Evolutionary conservation across 331 rosid species (phyloP).

Genomic region (Erythrophleum ivorense): DNA sequence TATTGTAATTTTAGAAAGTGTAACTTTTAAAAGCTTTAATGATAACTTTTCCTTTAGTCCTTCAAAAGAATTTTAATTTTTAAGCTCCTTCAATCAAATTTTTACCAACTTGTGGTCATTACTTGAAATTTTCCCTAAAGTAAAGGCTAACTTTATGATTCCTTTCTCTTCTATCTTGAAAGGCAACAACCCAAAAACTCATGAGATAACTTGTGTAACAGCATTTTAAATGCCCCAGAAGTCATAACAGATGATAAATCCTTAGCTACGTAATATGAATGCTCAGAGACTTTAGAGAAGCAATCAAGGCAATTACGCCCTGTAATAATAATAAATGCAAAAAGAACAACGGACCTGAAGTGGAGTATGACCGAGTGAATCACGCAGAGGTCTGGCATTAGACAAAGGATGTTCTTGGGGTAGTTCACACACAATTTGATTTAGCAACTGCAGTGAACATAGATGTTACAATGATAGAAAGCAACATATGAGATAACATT

Average conservation of each 20-base stretch:
- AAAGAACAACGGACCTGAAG: conserved; percentile 56
- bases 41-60: too few relatives aligned
- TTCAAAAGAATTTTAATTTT: too few relatives aligned
- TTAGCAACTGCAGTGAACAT: conserved; percentile 61
- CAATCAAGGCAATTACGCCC: background rate
- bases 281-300: background rate
- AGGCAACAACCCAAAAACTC: background rate
- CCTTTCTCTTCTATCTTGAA: background rate
- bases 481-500: background rate
- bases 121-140: too few relatives aligned
- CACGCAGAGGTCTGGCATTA: conserved; percentile 59
- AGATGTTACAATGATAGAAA: conserved; percentile 9
- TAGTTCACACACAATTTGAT: conserved; percentile 77
- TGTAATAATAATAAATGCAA: background rate
- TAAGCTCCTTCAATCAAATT: too few relatives aligned
- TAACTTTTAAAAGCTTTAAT: too few relatives aligned
- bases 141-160: background rate
- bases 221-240: background rate
- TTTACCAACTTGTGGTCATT: too few relatives aligned
- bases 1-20: too few relatives aligned
- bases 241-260: background rate
- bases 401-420: conserved; percentile 77
- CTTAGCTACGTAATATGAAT: background rate
- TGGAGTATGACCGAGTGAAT: conserved; percentile 85
- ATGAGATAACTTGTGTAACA: background rate